Conservation (phyloP, 2,329 filamentous ascomycete genomes). For the Hypoxylon rubiginosum region DNA sequence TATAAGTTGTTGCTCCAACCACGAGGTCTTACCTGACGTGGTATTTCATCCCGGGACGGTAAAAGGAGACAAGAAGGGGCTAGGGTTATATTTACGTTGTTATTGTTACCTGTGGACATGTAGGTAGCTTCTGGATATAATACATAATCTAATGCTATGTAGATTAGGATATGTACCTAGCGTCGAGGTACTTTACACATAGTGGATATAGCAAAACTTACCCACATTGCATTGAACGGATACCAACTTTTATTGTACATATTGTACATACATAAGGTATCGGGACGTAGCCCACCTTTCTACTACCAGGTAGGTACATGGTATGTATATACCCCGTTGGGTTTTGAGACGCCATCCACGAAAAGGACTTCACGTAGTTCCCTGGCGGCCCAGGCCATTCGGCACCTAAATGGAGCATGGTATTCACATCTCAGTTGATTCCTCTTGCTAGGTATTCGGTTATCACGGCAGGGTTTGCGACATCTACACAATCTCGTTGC, state of each 20-base stretch:
- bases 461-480: not conserved
- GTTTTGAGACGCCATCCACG: conserved; percentile 3
- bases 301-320: too few species aligned
- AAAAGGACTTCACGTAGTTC: conserved; percentile 2
- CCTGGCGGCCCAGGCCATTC: not conserved
- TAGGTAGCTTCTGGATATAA: not conserved
- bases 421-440: not conserved
- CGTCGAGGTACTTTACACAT: conserved; percentile 1
- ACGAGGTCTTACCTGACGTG: not conserved
- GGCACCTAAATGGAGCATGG: not conserved
- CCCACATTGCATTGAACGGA: not conserved
- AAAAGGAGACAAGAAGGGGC: conserved; percentile 11
- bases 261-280: not conserved
- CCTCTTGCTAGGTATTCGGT: not conserved
- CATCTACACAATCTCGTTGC: not conserved
- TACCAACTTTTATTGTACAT: not conserved
- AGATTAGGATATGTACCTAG: not conserved
- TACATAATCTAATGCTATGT: not conserved
- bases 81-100: not conserved
- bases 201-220: not conserved
- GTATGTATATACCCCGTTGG: not conserved
- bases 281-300: not conserved
- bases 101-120: conserved; percentile 8
- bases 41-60: conserved; percentile 10
- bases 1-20: conserved; percentile 1